Base-by-base conservation (phyloP, 345 rosid species). In the Citrus glauca region DNA sequence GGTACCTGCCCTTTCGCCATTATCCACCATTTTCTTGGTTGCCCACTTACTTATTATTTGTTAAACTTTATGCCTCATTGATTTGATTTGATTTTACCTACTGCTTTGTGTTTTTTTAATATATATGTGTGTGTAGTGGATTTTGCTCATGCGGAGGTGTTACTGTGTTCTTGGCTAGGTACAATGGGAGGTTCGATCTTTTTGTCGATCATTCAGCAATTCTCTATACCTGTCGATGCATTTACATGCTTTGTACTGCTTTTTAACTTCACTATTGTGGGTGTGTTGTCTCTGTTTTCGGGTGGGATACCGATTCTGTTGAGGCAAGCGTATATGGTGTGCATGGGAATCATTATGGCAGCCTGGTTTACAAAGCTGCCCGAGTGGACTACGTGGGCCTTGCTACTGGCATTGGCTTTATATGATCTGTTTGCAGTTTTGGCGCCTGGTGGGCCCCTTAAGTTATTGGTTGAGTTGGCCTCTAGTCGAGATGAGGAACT, bases 391-490 rank as follows among this genome's bases (percentile, higher is more conserved):
- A 95, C 99, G 0, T 95, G 99, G 99, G 83, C 77, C 78, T 82
- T 92, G 82, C 82, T 95, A 62, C 92, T 94, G 72, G 98, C 98
- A n/a, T 64, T 95, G 81, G 99, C 98, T 77, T 38, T 91, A 45
- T 95, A 95, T 84, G 99, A 95, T 84, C 75, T 95, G 86, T 93
- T 87, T 32, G 99, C 98, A 27, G 99, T 95, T 81, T 85, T 95
- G 82, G 97, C 93, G 5, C 99, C 99, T 61, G 97, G 99, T 56
- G 99, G 99, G 2, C 99, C 99, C 4, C 99, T 94, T 70, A 96
- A 92, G 88, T 69, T 96, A 80, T 80, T 96, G 82, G 98, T 96
- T 19, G 94, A 94, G 83, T 88, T 96, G 73, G 97, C 99, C 71
- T 95, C 97, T 1, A 91, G 81, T 75, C 90, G 98, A 57, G 95